Base-by-base conservation (phyloP, 208 protist species). In the Blechomonas ayalai region DNA sequence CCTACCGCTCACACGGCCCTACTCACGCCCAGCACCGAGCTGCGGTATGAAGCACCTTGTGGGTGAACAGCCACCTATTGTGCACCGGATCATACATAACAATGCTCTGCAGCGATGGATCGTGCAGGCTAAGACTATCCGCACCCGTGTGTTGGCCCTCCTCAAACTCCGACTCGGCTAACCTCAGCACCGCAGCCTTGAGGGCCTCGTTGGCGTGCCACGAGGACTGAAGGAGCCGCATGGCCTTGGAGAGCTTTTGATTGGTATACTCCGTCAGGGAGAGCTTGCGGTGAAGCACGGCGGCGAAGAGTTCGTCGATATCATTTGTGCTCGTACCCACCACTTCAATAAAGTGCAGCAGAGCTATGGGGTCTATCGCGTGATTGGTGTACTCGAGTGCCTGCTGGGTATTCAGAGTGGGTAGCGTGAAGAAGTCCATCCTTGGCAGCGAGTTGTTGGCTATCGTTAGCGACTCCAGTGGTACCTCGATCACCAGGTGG, bases 261-360 rank as follows among this genome's bases (percentile, higher is more conserved):
- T 82, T 74, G 12, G 67, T 82, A 65, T 88, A 88, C 9, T 74
- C 67, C 8, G 45, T 60, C 5, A 70, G 59, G 3, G 63, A 60
- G n/a, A 59, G 52, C 9, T 63, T 58, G 6, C 68, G 71, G 40
- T 88, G 78, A 22, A 70, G 62, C 22, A 92, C 68, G 4, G 83
- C 64, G 5, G 79, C 66, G 28, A 89, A 70, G 12, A 92, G 63
- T 39, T 85, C 76, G 50, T 86, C 83, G 18, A 85, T 55, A 36
- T 84, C 83, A 31, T 81, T 82, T 43, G 67, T 76, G 64, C 87
- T 87, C 15, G 82, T 91, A 12, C 83, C 83, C 25, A 81, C 63
- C 25, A 88, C 67, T 42, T 92, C 73, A 2, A 82, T 46, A 34
- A 86, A 88, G 56, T 88, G 63, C 20, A 48, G 44, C 34, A 83